Evolutionary conservation across 2,329 filamentous ascomycete species (phyloP).

Genomic region (Exophiala sideris): DNA sequence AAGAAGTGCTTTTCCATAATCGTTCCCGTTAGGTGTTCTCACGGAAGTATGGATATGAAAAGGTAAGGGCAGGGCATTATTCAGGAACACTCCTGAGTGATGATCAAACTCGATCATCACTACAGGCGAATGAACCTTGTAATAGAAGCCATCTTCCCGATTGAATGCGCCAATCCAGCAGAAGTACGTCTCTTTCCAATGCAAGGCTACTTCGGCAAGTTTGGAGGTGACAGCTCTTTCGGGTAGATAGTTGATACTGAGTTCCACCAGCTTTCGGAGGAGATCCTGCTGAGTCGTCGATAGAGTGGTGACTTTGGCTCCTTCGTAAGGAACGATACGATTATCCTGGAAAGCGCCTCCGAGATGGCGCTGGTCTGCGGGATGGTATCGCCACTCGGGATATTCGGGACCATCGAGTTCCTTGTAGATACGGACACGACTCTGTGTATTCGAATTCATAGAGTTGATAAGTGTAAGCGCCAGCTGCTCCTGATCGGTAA

Average conservation of each 20-base stretch:
- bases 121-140: constrained; percentile 3
- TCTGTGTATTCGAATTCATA: background rate
- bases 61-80: background rate
- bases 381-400: constrained; percentile 7
- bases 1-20: constrained; percentile 61
- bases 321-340: constrained; percentile 69
- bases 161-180: constrained; percentile 50
- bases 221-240: constrained; percentile 50
- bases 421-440: constrained; percentile 1
- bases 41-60: constrained; percentile 4
- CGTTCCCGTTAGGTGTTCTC: constrained; percentile 32
- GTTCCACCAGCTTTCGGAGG: constrained; percentile 55
- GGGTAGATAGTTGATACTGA: constrained; percentile 68
- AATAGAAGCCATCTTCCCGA: constrained; percentile 11
- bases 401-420: constrained; percentile 1
- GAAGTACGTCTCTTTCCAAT: constrained; percentile 70
- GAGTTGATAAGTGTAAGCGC: constrained; percentile 4
- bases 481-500: constrained; percentile 7
- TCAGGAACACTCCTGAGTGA: constrained; percentile 1
- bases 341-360: constrained; percentile 35
- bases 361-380: constrained; percentile 11
- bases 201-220: constrained; percentile 52
- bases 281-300: constrained; percentile 48
- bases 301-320: constrained; percentile 50
- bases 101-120: constrained; percentile 4